Base-by-base conservation (phyloP, 768 basidiomycete species). In the Agrocybe pediades region DNA sequence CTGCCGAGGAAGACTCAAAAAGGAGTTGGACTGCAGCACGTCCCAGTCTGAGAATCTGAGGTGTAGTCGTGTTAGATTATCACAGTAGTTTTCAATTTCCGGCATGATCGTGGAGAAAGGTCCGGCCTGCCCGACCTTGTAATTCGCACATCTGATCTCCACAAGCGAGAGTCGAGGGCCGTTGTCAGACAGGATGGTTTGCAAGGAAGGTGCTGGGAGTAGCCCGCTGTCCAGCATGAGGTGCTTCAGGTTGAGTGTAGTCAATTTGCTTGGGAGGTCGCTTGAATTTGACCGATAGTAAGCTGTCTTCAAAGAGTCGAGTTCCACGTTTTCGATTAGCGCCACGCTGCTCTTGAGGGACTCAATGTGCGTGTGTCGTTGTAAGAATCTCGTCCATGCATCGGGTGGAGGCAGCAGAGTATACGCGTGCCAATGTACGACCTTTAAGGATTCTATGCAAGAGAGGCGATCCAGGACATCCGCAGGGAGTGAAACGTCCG, bases 321-420 rank as follows among this genome's bases (percentile, higher is more conserved):
- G 36, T 6, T 7, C 33, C 6, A 58, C 23, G n/a, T 41, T 17
- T 13, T 49, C 23, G 3, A 26, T 25, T 15, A 40, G 13, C 15
- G 20, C 16, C 8, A 58, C 48, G 8, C 33, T 36, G 11, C 39
- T 40, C n/a, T 60, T 54, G 26, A 58, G 41, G 6, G 56, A 54
- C n/a, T 55, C 46, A 11, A 66, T 54, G 3, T 51, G 20, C 2
- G 55, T 52, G 30, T 63, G 60, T 5, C 36, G 42, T 17, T 50
- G 21, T 5, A 64, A 33, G 42, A 66, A 63, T 13, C 33, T 16
- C 2, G 49, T 54, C 62, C 58, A 62, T 26, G 44, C 41, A 9
- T 49, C n/a, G 1, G 23, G 24, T 1, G 44, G 19, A n/a, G 60
- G 51, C 15, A 16, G 19, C 19, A 49, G 36, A 15, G 17, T 15